Evolutionary conservation across 352 stramenopile genomes (phyloP), one percentile per base, ranked within the genome.

Genomic region (Halophytophthora polymorphica): DNA sequence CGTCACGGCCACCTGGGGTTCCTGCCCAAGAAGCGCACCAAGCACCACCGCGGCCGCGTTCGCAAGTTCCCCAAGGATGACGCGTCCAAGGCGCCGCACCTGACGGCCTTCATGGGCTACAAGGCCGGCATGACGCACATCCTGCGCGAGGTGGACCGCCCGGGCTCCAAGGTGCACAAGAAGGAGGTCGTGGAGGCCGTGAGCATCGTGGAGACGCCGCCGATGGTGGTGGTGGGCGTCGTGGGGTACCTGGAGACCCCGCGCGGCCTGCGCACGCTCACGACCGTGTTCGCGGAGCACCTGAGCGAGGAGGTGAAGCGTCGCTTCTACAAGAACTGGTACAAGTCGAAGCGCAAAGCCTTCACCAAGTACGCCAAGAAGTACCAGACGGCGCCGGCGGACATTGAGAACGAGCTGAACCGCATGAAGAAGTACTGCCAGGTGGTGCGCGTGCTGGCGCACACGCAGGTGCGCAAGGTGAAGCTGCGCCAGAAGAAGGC

Each of bases 251-350:
- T 99, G n/a, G 96, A 99, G 77, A 99, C 98, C 58, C 97, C 97
- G 36, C 92, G 88, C 45, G 98, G 98, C 69, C 91, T 99, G 56
- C 96, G 97, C 58, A 98, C 97, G 45, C 84, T 99, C 51, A 99
- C 96, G 37, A 99, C 98, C 45, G 98, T 99, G 53, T 99, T 98
- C 77, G 97, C 98, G 15, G 91, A 99, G 88, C 97, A 99, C 83
- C 88, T 99, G 70, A 97, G 75, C 73, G 97, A 99, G 65, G 97
- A 99, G 71, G 65, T 98, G 61, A 98, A 98, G 93, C 95, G 96
- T 86, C 94, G 97, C 69, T 98, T 99, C 79, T 99, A 99, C 96
- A 99, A 99, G 96, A 99, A 99, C 93, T 99, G 97, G 97, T 99
- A 99, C 86, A 96, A 96, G 67, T 95, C 82, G 70, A 99, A 99